Base-by-base conservation (phyloP, 768 basidiomycete genomes). In the Dictyophora rubrovolvata region DNA sequence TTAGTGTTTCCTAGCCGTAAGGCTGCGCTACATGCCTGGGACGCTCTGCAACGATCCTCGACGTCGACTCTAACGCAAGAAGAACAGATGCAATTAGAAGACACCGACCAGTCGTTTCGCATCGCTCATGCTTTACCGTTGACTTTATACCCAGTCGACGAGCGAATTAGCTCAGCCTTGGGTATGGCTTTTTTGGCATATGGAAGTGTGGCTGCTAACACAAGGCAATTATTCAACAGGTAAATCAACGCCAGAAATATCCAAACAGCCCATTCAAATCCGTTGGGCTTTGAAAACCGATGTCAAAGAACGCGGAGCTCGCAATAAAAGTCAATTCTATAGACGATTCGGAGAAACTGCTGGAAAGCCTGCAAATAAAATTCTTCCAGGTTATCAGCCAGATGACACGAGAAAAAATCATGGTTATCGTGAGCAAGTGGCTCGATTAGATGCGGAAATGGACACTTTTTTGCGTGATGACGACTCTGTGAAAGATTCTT, bases 261-360 rank as follows among this genome's bases (percentile, higher is more conserved):
- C 90, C 34, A 84, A 81, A 65, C 88, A 84, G 12, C 64, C 69
- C 6, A 77, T 93, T 46, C 74, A 73, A 56, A 85, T 93, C 81
- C 81, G 90, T 22, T 90, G 87, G 87, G 90, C 90, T 0, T 75
- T 72, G 60, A 66, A 64, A 23, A 79, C 81, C 28, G 90, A 93
- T 64, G 78, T 89, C 49, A 93, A 93, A 75, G 82, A 86, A 73
- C 80, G 77, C 54, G 87, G 86, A 1, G 87, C 90, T 3, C 81
- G 79, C 67, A 74, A 73, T 58, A 78, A 85, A 62, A 91, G 89
- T 66, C 72, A 85, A 64, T 93, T 91, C 63, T 93, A 93, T 70
- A 82, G 71, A 69, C 86, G 81, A 65, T 86, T 91, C 60, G 90
- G 89, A 17, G 66, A 65, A 56, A 67, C 68, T 33, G 84, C 85